These are phyloP conservation scores for Dactylellina parvicollis DNA, from an alignment of 2,329 filamentous ascomycete species.

Conservation along the genomic window DNA sequence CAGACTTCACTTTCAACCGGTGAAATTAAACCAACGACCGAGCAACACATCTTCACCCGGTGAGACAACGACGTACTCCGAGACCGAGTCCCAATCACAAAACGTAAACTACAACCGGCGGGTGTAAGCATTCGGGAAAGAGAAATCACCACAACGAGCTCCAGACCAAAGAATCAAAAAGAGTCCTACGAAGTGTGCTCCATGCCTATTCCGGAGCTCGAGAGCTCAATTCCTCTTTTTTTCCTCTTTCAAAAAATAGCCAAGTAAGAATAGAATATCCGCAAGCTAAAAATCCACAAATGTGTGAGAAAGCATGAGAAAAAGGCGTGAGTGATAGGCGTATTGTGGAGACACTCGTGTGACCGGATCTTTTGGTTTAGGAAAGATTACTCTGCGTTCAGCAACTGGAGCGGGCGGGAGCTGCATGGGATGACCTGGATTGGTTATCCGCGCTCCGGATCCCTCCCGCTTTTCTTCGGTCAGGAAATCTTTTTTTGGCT, in stretches of 20 bases:
- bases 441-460: too few species aligned
- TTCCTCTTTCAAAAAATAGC: too few species aligned
- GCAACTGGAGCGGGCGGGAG: background rate
- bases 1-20: too few species aligned
- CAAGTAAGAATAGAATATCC: background rate
- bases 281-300: background rate
- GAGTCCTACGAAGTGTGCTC: background rate
- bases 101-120: slow-evolving; percentile 19
- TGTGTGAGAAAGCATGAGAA: background rate
- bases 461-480: background rate
- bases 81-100: background rate
- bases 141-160: background rate
- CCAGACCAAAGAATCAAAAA: background rate
- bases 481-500: background rate
- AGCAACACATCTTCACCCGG: background rate
- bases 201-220: slow-evolving; percentile 17
- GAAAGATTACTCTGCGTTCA: slow-evolving; percentile 13
- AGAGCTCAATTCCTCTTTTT: background rate
- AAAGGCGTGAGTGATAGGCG: background rate
- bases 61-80: slow-evolving; percentile 3
- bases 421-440: slow-evolving; percentile 14
- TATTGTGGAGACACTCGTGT: slow-evolving; percentile 3
- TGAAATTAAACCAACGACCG: background rate
- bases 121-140: background rate
- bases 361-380: background rate